These are phyloP conservation scores for Physcia stellaris DNA, from an alignment of 495 filamentous ascomycete genomes.

Conservation along the genomic window DNA sequence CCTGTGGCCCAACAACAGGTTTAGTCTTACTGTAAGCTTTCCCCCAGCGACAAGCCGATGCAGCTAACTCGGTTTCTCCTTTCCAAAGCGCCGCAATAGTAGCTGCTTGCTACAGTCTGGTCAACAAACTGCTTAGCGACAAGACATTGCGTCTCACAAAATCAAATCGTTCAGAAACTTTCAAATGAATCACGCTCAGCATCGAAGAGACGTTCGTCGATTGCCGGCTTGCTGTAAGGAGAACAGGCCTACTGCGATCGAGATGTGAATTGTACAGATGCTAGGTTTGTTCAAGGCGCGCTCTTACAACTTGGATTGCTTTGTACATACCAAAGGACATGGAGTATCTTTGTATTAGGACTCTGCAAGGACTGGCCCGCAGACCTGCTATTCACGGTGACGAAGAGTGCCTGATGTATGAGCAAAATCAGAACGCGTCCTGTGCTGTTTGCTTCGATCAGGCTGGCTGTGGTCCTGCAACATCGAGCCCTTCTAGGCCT, in stretches of 20 bases:
- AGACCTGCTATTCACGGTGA: too few relatives aligned
- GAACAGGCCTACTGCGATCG: too few relatives aligned
- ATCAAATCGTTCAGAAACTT: slow-evolving; percentile 30
- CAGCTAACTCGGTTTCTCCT: slow-evolving; percentile 21
- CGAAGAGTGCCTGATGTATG: too few relatives aligned
- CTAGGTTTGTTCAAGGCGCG: neutral
- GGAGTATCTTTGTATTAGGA: too few relatives aligned
- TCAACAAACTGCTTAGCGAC: slow-evolving; percentile 71
- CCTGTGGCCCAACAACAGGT: too few relatives aligned
- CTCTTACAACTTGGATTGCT: too few relatives aligned
- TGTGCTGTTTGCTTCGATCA: too few relatives aligned
- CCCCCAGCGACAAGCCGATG: slow-evolving; percentile 1
- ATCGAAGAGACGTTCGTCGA: neutral
- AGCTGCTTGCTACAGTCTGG: slow-evolving; percentile 67
- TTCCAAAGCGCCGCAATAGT: slow-evolving; percentile 45
- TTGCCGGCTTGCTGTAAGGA: neutral
- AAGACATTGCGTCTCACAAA: slow-evolving; percentile 75
- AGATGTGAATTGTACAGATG: too few relatives aligned
- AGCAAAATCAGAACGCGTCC: too few relatives aligned
- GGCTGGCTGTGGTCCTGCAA: slow-evolving; percentile 74
- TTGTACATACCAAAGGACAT: too few relatives aligned
- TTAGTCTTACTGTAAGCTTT: slow-evolving; percentile 60
- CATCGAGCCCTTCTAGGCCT: slow-evolving; percentile 81
- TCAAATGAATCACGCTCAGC: slow-evolving; percentile 7
- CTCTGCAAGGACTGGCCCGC: too few relatives aligned